phyloP scores from a whole-genome alignment of 768 basidiomycete genomes.

The Hortiboletus campestris region DNA sequence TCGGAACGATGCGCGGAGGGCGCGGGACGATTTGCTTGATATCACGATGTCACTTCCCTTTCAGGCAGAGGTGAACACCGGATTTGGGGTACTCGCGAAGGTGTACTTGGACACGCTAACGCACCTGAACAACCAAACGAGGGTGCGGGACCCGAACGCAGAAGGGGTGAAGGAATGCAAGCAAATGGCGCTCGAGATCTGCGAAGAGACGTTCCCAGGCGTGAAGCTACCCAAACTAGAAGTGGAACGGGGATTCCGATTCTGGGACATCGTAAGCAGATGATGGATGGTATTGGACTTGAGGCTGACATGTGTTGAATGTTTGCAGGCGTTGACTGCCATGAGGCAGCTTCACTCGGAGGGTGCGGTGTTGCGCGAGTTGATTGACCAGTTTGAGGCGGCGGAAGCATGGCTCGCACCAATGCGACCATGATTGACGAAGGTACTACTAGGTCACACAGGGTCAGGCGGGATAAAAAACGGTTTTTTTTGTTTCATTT shows the following conservation, averaged over 20 bases:
- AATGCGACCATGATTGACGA: slow-evolving; percentile 67
- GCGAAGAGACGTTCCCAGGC: slow-evolving; percentile 92
- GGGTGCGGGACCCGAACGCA: slow-evolving; percentile 74
- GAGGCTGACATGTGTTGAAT: slow-evolving; percentile 27
- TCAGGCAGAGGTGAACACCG: slow-evolving; percentile 95
- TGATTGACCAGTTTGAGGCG: slow-evolving; percentile 94
- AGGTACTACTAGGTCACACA: not conserved
- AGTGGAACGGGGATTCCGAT: slow-evolving; percentile 95
- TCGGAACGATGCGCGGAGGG: slow-evolving; percentile 80
- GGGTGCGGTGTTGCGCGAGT: slow-evolving; percentile 73
- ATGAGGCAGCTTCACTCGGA: slow-evolving; percentile 88
- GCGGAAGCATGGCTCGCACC: slow-evolving; percentile 93
- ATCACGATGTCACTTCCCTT: slow-evolving; percentile 91
- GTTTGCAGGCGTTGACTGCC: slow-evolving; percentile 70
- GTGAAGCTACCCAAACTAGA: slow-evolving; percentile 85
- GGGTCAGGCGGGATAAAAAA: slow-evolving; percentile 3
- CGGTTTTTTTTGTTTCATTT: not conserved
- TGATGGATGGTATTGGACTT: slow-evolving; percentile 9
- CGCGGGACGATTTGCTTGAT: slow-evolving; percentile 89
- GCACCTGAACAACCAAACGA: slow-evolving; percentile 76
- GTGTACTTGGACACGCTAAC: slow-evolving; percentile 93
- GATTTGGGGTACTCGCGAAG: slow-evolving; percentile 96
- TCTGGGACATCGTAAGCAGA: slow-evolving; percentile 92
- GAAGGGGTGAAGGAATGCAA: slow-evolving; percentile 83
- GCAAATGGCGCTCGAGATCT: slow-evolving; percentile 81